Conservation (phyloP, 2,329 filamentous ascomycete species). For the Neonectria magnoliae region DNA sequence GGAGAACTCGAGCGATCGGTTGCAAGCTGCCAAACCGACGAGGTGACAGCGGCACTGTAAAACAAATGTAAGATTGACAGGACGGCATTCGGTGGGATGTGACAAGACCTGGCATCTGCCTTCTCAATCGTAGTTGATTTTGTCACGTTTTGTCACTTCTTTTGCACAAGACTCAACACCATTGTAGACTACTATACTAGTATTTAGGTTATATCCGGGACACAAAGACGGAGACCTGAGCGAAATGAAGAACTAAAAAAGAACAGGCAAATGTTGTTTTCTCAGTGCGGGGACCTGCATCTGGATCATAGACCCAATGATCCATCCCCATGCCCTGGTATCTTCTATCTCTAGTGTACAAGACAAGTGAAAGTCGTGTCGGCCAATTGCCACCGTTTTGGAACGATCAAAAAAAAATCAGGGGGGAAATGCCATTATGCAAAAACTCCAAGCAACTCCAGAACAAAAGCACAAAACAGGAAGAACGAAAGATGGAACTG, state of each 20-base stretch:
- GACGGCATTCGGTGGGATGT: slow-evolving; percentile 15
- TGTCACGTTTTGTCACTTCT: slow-evolving; percentile 3
- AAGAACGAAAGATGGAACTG: background rate
- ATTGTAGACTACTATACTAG: slow-evolving; percentile 27
- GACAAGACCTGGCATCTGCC: slow-evolving; percentile 5
- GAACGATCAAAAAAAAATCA: slow-evolving; percentile 13
- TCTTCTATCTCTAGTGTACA: slow-evolving; percentile 45
- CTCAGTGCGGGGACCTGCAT: slow-evolving; percentile 11
- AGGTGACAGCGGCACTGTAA: slow-evolving; percentile 37
- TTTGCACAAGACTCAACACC: slow-evolving; percentile 27
- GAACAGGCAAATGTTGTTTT: slow-evolving; percentile 19
- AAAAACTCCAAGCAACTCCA: slow-evolving; percentile 23
- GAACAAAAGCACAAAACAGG: background rate
- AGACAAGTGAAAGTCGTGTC: slow-evolving; percentile 34
- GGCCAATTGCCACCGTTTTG: slow-evolving; percentile 34
- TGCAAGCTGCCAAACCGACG: slow-evolving; percentile 24
- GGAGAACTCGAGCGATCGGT: slow-evolving; percentile 33
- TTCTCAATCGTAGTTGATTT: slow-evolving; percentile 12
- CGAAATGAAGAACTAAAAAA: background rate
- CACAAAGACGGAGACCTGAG: background rate
- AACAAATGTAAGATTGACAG: slow-evolving; percentile 38
- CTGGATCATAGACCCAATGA: slow-evolving; percentile 15
- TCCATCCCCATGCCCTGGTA: slow-evolving; percentile 35
- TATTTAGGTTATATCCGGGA: slow-evolving; percentile 9
- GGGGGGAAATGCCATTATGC: slow-evolving; percentile 26